A percentile compares a stretch with the other conserved stretches of the same genome.
Conservation (phyloP, 2,329 filamentous ascomycete species). For the Fusarium solani-melongenae region DNA sequence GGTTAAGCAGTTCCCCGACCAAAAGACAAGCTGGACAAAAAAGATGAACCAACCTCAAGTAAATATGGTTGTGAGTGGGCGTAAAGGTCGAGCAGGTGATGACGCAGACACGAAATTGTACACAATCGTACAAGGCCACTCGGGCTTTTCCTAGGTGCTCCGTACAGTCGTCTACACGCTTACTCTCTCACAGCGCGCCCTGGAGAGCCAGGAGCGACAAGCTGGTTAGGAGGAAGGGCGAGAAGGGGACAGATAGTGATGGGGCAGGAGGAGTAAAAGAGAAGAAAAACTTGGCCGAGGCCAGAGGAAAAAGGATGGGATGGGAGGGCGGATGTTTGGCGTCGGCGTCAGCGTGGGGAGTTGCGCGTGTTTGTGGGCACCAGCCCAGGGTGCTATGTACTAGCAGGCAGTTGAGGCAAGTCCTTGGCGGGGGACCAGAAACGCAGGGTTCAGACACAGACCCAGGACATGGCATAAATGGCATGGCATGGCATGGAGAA, state of each 20-base stretch:
- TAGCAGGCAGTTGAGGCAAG: constrained; percentile 24
- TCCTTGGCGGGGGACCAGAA: constrained; percentile 17
- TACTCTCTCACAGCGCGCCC: constrained; percentile 44
- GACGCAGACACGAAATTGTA: constrained; percentile 5
- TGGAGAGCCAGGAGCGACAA: constrained; percentile 43
- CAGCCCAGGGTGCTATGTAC: constrained; percentile 18
- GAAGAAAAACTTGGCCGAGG: constrained; percentile 20
- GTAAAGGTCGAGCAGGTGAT: background rate
- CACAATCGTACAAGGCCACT: constrained; percentile 36
- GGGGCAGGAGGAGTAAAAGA: constrained; percentile 12
- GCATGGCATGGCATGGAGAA: constrained; percentile 22
- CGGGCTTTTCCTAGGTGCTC: constrained; percentile 9
- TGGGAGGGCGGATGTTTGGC: constrained; percentile 36
- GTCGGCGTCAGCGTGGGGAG: constrained; percentile 34
- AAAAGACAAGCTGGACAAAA: constrained; percentile 26
- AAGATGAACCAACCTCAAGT: constrained; percentile 41
- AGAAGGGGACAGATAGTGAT: constrained; percentile 27
- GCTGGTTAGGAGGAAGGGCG: constrained; percentile 35
- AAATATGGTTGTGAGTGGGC: constrained; percentile 20
- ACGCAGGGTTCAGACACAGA: constrained; percentile 36
- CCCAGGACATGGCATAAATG: constrained; percentile 32
- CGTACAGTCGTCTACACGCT: constrained; percentile 27
- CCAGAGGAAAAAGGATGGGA: constrained; percentile 24
- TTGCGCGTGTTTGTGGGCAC: constrained; percentile 37
- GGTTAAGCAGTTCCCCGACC: constrained; percentile 18